phyloP scores from a whole-genome alignment of 2,329 filamentous ascomycete genomes.

The Alternaria arbusti region DNA sequence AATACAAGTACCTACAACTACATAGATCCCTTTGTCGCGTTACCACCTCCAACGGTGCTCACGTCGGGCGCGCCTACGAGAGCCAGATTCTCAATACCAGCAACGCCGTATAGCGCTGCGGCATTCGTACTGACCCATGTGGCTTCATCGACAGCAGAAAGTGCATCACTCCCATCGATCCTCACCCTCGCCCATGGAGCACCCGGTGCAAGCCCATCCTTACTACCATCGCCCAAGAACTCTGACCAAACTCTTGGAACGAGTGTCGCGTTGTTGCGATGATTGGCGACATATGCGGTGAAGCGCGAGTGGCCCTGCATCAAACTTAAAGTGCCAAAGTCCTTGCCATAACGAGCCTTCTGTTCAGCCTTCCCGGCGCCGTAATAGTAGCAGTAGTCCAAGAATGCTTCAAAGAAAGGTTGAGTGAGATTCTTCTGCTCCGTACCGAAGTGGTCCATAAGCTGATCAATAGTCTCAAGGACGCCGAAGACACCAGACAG shows the following conservation, averaged over 20 bases:
- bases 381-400: conserved; percentile 68
- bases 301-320: conserved; percentile 65
- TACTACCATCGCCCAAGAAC: conserved; percentile 54
- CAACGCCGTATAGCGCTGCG: conserved; percentile 63
- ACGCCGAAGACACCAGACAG: conserved; percentile 66
- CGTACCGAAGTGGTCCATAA: conserved; percentile 55
- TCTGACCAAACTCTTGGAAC: conserved; percentile 62
- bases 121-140: conserved; percentile 65
- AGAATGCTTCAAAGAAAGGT: conserved; percentile 62
- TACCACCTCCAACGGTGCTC: conserved; percentile 16
- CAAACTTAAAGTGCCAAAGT: conserved; percentile 56
- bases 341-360: conserved; percentile 58
- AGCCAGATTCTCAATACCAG: conserved; percentile 63
- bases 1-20: not conserved
- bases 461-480: conserved; percentile 63
- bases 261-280: conserved; percentile 55
- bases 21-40: conserved; percentile 4
- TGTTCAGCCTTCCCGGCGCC: conserved; percentile 59
- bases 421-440: conserved; percentile 52
- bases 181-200: conserved; percentile 53
- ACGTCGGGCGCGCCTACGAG: conserved; percentile 35
- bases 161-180: conserved; percentile 54
- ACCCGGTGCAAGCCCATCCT: conserved; percentile 46
- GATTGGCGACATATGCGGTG: conserved; percentile 60
- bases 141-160: conserved; percentile 61